Base-by-base conservation (phyloP, 768 basidiomycete species). In the Hygrophorus pudorinus region DNA sequence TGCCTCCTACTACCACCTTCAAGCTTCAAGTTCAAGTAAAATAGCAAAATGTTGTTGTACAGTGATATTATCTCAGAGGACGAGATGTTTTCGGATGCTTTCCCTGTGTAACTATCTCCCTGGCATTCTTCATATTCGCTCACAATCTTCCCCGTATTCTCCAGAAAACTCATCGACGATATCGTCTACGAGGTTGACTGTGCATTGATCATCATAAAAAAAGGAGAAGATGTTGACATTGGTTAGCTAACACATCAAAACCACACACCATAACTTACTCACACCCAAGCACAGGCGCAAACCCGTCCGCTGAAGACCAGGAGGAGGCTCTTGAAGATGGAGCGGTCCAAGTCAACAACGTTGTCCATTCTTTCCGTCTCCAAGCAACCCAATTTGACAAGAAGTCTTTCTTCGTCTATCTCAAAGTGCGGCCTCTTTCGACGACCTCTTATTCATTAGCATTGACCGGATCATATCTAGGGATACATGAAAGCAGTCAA, bases 71-170 rank as follows among this genome's bases (percentile, higher is more conserved):
- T 96, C 46, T 63, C 78, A 40, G 77, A 63, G 36, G 90, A 94
- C 58, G 93, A 97, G 71, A 85, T 97, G 75, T 78, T 87, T 75
- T 91, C 90, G 20, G 91, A 94, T 70, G 91, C 91, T 52, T 97
- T 83, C 72, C 80, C 81, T 14, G 13, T 84, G 91, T 93, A 55
- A 48, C 82, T 70, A 24, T 48, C 37, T 20, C 33, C 11, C 14
- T 10, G 13, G 16, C 16, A 8, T 38, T 31, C 17, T 32, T 24
- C 13, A 29, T 10, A 20, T 31, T 24, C 31, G 10, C 18, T 31
- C 4, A 10, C 21, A 24, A 27, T n/a, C n/a, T n/a, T n/a, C 14
- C 17, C 20, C 11, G 20, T 10, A 34, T 42, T 39, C 34, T 38
- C 28, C 59, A 93, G 90, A 53, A 91, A 90, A 71, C 33, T 59